Conservation (phyloP, 495 filamentous ascomycete species). For the Xylaria bambusicola region DNA sequence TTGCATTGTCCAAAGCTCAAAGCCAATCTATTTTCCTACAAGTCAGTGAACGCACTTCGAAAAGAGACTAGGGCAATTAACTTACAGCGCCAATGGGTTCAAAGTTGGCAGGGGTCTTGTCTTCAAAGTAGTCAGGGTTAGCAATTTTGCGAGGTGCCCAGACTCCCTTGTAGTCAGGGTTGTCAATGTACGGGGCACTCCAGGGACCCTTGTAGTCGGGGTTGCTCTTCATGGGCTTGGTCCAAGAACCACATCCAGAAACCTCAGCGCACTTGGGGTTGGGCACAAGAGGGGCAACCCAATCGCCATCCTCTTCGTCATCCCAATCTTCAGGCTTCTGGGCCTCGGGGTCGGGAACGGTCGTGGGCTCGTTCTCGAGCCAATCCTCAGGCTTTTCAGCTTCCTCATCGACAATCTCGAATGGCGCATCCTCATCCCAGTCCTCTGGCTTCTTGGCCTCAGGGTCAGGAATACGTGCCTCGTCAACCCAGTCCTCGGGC, state of each 20-base stretch:
- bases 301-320: constrained; percentile 99
- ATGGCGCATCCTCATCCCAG: constrained; percentile 99
- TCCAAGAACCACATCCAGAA: constrained; percentile 94
- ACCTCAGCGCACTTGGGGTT: constrained; percentile 95
- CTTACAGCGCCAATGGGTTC: constrained; percentile 97
- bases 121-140: constrained; percentile 97
- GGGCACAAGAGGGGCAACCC: constrained; percentile 86
- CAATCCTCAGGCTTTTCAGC: constrained; percentile 92
- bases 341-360: constrained; percentile 91
- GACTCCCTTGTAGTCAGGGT: constrained; percentile 96
- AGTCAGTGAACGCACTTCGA: constrained; percentile 21
- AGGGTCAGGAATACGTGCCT: constrained; percentile 85
- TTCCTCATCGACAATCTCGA: constrained; percentile 90
- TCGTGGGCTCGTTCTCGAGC: constrained; percentile 87
- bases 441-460: constrained; percentile 95
- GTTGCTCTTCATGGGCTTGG: constrained; percentile 91
- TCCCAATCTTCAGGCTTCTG: constrained; percentile 99
- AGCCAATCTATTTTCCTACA: constrained; percentile 69
- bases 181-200: constrained; percentile 91
- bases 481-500: constrained; percentile 94
- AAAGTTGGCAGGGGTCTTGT: constrained; percentile 94
- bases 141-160: constrained; percentile 95
- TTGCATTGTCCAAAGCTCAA: constrained; percentile 99
- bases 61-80: constrained; percentile 24
- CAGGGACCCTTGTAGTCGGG: constrained; percentile 99